Percentiles rank a stretch among this genome's conserved stretches.
phyloP scores from a whole-genome alignment of 345 rosid genomes.

The Lumnitzera racemosa region DNA sequence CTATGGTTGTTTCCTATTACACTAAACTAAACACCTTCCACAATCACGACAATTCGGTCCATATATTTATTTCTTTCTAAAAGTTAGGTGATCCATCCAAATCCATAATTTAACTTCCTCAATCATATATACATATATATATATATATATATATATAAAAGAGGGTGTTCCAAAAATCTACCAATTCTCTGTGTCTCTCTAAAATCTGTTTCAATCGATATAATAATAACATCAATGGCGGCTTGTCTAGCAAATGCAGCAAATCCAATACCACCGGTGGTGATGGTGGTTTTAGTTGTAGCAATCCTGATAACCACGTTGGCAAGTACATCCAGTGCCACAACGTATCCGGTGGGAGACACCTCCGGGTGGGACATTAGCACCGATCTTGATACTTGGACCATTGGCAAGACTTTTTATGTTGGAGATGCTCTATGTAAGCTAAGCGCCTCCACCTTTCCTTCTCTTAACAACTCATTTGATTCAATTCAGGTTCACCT shows the following conservation, averaged over 20 bases:
- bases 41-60: too few relatives aligned
- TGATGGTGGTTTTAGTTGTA: too few relatives aligned
- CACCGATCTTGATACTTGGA: constrained; percentile 70
- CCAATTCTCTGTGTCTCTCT: not conserved
- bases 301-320: not conserved
- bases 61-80: too few relatives aligned
- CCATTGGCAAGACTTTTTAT: constrained; percentile 45
- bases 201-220: not conserved
- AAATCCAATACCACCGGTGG: too few relatives aligned
- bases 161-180: not conserved
- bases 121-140: not conserved
- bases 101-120: not conserved
- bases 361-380: constrained; percentile 92
- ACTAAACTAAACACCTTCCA: too few relatives aligned
- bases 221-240: too few relatives aligned
- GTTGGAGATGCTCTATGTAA: constrained; percentile 73
- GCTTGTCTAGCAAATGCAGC: too few relatives aligned
- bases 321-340: constrained; percentile 29
- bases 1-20: too few relatives aligned
- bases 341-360: constrained; percentile 74
- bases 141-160: not conserved
- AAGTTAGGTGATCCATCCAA: too few relatives aligned
- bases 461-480: too few relatives aligned
- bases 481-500: too few relatives aligned
- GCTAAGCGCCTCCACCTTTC: not conserved